Evolutionary conservation across 139 green algal species (phyloP).

Genomic region (Coccomyxa sp.): DNA sequence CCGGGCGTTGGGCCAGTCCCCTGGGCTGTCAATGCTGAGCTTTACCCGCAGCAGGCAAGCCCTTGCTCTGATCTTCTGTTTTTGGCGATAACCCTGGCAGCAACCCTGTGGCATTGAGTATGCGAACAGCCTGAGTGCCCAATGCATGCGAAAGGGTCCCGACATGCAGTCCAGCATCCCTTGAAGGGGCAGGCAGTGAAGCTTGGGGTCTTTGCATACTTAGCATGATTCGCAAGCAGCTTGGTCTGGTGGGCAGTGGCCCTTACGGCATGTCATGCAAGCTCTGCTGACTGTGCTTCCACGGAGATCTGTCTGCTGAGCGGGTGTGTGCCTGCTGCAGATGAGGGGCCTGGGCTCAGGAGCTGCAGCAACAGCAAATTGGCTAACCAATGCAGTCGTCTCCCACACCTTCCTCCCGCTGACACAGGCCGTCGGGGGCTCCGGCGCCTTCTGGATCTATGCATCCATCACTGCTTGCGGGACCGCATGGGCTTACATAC

Average conservation of each 20-base stretch:
- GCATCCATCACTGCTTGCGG: slow-evolving; percentile 30
- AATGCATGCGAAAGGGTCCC: too few relatives aligned
- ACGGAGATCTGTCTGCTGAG: too few relatives aligned
- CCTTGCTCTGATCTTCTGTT: too few relatives aligned
- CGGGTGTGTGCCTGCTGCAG: slow-evolving; percentile 10
- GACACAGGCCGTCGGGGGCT: slow-evolving; percentile 32
- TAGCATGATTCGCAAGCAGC: too few relatives aligned
- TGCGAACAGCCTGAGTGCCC: not conserved
- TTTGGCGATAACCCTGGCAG: not conserved
- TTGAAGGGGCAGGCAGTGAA: too few relatives aligned
- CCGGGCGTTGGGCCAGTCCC: slow-evolving; percentile 69
- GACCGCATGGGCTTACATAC: slow-evolving; percentile 28
- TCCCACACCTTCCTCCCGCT: slow-evolving; percentile 61
- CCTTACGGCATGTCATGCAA: too few relatives aligned
- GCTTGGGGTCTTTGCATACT: too few relatives aligned
- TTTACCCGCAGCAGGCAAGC: slow-evolving; percentile 49
- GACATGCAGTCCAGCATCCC: too few relatives aligned
- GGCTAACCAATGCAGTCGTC: slow-evolving; percentile 62
- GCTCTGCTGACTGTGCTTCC: too few relatives aligned
- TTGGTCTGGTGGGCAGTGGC: too few relatives aligned
- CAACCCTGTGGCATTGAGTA: not conserved
- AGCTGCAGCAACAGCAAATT: slow-evolving; percentile 61
- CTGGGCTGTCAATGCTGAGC: slow-evolving; percentile 73
- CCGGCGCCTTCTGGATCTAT: slow-evolving; percentile 51
- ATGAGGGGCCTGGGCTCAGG: slow-evolving; percentile 39